Evolutionary conservation across 495 filamentous ascomycete species (phyloP).

Genomic region (Neurospora sp.): DNA sequence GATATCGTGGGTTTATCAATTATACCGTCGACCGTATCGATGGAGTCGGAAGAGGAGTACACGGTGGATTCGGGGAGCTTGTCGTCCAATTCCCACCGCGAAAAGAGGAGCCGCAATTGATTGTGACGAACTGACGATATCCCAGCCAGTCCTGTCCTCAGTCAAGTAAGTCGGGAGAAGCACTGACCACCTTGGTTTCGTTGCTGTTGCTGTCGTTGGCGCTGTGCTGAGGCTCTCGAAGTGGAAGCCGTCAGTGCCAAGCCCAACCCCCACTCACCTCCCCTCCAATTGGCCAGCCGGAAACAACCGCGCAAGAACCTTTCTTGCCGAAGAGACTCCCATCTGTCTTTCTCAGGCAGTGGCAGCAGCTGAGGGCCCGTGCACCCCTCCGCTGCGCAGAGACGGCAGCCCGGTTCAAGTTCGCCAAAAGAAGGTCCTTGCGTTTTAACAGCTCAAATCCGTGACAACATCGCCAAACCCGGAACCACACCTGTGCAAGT

Average conservation of each 20-base stretch:
- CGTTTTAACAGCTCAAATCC: conserved; percentile 10
- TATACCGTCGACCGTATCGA: neutral
- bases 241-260: conserved; percentile 4
- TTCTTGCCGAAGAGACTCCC: conserved; percentile 9
- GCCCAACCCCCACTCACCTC: conserved; percentile 7
- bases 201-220: neutral
- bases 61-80: neutral
- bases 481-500: conserved; percentile 9
- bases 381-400: conserved; percentile 5
- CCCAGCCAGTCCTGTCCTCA: neutral
- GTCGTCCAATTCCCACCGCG: neutral
- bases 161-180: neutral
- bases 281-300: conserved; percentile 14
- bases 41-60: neutral
- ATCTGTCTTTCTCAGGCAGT: too few relatives aligned
- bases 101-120: neutral
- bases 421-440: conserved; percentile 3
- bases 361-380: neutral
- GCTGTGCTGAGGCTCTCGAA: conserved; percentile 6
- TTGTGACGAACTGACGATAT: conserved; percentile 3
- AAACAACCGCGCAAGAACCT: conserved; percentile 25
- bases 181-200: neutral
- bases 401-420: neutral
- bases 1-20: neutral
- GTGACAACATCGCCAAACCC: conserved; percentile 9